Percentiles rank a stretch among this genome's conserved stretches.
phyloP scores from a whole-genome alignment of 768 basidiomycete species.

The Lentinula sp. region DNA sequence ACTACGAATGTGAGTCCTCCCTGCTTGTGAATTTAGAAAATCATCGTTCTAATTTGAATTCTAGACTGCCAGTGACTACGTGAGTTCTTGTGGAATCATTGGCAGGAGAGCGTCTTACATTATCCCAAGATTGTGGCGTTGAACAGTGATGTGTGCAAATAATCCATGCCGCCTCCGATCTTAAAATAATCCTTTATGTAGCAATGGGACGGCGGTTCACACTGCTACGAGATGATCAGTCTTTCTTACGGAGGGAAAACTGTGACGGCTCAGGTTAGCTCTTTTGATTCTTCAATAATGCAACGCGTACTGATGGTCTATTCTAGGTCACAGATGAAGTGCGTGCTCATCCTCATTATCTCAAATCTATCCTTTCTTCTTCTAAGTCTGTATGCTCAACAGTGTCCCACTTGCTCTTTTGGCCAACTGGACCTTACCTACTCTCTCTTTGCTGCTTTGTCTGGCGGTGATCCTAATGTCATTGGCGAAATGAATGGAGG shows the following conservation, averaged over 20 bases:
- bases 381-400: neutral
- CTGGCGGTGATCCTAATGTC: conserved; percentile 15
- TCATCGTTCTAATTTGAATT: neutral
- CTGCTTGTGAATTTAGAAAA: neutral
- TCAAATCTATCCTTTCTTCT: neutral
- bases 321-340: conserved; percentile 28
- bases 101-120: neutral
- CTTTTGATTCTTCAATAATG: neutral
- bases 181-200: conserved; percentile 7
- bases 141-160: conserved; percentile 14
- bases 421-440: conserved; percentile 41
- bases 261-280: neutral
- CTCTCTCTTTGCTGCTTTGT: conserved; percentile 37
- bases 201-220: conserved; percentile 33
- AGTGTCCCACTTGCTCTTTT: conserved; percentile 33
- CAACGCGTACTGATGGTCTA: conserved; percentile 9
- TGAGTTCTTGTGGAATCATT: conserved; percentile 14
- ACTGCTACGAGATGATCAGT: conserved; percentile 40
- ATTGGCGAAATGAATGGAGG: conserved; percentile 29
- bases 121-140: conserved; percentile 35
- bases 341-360: conserved; percentile 9
- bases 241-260: conserved; percentile 31
- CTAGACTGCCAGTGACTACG: conserved; percentile 17
- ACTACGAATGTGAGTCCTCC: conserved; percentile 12
- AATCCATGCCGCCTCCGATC: neutral